phyloP scores from a whole-genome alignment of 176 grass and related monocot genomes.

The Hyparrhenia diplandra region DNA sequence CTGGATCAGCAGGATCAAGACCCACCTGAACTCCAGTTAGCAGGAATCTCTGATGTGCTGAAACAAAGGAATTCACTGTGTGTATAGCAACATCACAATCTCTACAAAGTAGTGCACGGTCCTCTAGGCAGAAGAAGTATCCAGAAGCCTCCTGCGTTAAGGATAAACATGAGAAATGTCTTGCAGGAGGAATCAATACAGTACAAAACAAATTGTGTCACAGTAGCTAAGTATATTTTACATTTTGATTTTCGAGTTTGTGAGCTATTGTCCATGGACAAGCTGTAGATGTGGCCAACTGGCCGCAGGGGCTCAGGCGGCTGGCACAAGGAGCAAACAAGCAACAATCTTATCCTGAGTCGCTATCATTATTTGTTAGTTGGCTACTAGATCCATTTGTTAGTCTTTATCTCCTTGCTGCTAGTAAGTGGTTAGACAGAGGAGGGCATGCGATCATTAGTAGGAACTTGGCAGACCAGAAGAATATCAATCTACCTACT shows the following conservation, averaged over 20 bases:
- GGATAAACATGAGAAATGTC: slow-evolving; percentile 10
- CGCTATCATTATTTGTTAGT: background rate
- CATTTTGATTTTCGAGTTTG: background rate
- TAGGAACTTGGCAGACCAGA: background rate
- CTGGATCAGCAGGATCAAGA: slow-evolving; percentile 58
- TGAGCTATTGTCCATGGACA: background rate
- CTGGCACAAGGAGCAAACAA: background rate
- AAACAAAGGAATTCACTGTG: slow-evolving; percentile 66
- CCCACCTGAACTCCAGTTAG: slow-evolving; percentile 86
- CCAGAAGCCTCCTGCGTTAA: slow-evolving; percentile 72
- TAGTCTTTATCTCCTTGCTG: background rate
- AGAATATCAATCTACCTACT: background rate
- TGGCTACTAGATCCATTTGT: background rate
- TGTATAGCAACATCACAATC: slow-evolving; percentile 86
- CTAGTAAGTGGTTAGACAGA: background rate
- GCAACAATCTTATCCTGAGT: background rate
- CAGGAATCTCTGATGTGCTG: slow-evolving; percentile 76
- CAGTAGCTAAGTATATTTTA: background rate
- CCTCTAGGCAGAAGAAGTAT: slow-evolving; percentile 96
- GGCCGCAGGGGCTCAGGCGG: background rate
- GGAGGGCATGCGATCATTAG: background rate
- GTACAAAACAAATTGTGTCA: background rate
- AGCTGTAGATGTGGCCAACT: background rate
- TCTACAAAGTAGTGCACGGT: slow-evolving; percentile 84
- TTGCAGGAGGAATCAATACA: background rate